Percentiles rank a stretch among this genome's conserved stretches.
Conservation (phyloP, 1,284 basidiomycete genomes). For the Trametes hirsuta region DNA sequence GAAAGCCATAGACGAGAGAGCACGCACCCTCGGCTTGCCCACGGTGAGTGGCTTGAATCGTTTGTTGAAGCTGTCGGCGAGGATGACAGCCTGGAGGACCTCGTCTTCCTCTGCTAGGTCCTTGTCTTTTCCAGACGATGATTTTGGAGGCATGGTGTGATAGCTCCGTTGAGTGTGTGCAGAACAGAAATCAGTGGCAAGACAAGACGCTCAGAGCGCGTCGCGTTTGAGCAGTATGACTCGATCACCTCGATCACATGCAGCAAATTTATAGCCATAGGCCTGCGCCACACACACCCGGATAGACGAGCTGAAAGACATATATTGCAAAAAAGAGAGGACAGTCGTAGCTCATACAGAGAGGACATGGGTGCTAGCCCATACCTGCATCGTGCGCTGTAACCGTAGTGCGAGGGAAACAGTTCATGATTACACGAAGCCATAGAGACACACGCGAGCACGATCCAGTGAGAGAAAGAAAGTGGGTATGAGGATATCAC, state of each 20-base stretch:
- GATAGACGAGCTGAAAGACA: constrained; percentile 4
- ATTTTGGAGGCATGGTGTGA: constrained; percentile 63
- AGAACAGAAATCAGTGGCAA: background rate
- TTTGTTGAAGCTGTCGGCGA: constrained; percentile 95
- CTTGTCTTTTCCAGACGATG: constrained; percentile 61
- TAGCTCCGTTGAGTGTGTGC: background rate
- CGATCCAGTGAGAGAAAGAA: constrained; percentile 54
- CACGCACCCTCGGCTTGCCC: constrained; percentile 77
- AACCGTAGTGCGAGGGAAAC: constrained; percentile 20
- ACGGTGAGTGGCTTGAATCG: constrained; percentile 88
- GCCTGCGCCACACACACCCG: background rate
- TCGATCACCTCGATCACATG: constrained; percentile 26
- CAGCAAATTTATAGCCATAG: background rate
- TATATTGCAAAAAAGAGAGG: constrained; percentile 20
- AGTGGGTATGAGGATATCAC: constrained; percentile 50
- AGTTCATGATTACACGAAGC: constrained; percentile 60
- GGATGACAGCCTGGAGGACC: constrained; percentile 87
- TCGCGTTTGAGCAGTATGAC: constrained; percentile 23
- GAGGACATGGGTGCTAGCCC: constrained; percentile 15
- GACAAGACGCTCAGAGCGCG: constrained; percentile 1
- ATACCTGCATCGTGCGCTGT: constrained; percentile 16
- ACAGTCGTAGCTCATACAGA: constrained; percentile 11
- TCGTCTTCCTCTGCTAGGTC: constrained; percentile 69
- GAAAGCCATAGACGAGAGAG: background rate
- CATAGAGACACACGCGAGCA: constrained; percentile 57